phyloP scores from a whole-genome alignment of 257 asterid genomes.

The Mentha longifolia region DNA sequence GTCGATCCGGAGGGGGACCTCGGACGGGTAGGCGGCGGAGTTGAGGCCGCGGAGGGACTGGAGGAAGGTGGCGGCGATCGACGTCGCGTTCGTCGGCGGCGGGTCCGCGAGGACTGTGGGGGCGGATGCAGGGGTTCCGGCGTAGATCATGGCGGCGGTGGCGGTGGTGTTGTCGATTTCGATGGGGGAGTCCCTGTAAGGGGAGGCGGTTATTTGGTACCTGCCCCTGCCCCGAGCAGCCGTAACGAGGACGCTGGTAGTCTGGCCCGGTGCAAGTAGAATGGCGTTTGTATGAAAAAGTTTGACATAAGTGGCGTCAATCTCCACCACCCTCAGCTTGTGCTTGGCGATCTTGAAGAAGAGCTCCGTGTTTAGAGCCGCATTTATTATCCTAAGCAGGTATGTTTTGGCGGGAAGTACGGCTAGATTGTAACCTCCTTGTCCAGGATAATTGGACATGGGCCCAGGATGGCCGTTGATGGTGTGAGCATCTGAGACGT shows the following conservation, averaged over 20 bases:
- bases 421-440: conserved; percentile 25
- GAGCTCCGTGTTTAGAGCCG: conserved; percentile 40
- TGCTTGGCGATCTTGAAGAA: conserved; percentile 42
- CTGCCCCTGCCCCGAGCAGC: conserved; percentile 38
- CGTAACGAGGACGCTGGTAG: conserved; percentile 47
- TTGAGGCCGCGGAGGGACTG: conserved; percentile 53
- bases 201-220: conserved; percentile 51
- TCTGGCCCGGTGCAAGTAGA: conserved; percentile 62
- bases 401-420: conserved; percentile 34
- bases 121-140: conserved; percentile 44
- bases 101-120: conserved; percentile 40
- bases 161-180: conserved; percentile 50
- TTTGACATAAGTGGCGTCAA: conserved; percentile 46
- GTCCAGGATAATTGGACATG: conserved; percentile 39
- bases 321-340: conserved; percentile 40
- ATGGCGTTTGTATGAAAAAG: conserved; percentile 40
- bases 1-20: conserved; percentile 47
- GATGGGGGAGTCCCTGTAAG: conserved; percentile 53
- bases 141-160: conserved; percentile 52
- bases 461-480: conserved; percentile 62
- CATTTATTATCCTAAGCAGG: conserved; percentile 37
- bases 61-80: conserved; percentile 41
- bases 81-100: conserved; percentile 54
- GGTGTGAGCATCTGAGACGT: conserved; percentile 66
- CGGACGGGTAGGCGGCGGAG: conserved; percentile 45